Evolutionary conservation across 345 rosid species (phyloP), one percentile per base, ranked within the genome.

Genomic region (Alliaria petiolata): DNA sequence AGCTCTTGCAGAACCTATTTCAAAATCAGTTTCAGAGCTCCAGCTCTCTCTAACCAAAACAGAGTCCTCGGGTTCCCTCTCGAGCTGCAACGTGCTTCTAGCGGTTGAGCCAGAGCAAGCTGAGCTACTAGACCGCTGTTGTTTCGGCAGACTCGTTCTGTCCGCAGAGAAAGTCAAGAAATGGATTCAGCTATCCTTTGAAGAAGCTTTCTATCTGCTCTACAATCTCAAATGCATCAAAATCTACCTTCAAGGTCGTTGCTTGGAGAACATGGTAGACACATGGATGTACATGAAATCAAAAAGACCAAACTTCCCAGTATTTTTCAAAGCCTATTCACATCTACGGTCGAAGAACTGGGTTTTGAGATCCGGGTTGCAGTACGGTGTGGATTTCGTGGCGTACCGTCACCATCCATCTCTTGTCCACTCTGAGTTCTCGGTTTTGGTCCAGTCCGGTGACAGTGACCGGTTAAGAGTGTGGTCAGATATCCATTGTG

Each of bases 321-420:
- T 77, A 13, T 75, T 71, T 42, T 89, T 80, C 88, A 86, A 81
- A 78, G 96, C 87, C 14, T 91, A 86, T 77, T 85, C 90, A 7
- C 95, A 89, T 81, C 80, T 91, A 50, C 78, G 93, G 5, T 59
- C 13, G 2, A 91, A 83, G 71, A 91, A 88, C 74, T 89, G 96
- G 97, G 87, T 91, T 53, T 79, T 91, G 60, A 82, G 90, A 74
- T 79, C 85, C 0, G 97, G 97, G 42, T 78, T 79, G 13, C 92
- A 84, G 69, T 93, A 85, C 62, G 96, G 96, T 38, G 95, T 87
- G 25, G 93, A 91, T 62, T 88, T 78, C 53, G 95, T 88, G 52
- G 95, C 88, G 1, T 91, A 95, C 65, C 82, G 82, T 15, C 96
- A 93, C 62, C 95, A 87, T 71, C 97, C 97, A 0, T 83, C 93